Evolutionary conservation across 139 green algal species (phyloP), one percentile per base, ranked within the genome.

Genomic region (Yamagishiella unicocca): DNA sequence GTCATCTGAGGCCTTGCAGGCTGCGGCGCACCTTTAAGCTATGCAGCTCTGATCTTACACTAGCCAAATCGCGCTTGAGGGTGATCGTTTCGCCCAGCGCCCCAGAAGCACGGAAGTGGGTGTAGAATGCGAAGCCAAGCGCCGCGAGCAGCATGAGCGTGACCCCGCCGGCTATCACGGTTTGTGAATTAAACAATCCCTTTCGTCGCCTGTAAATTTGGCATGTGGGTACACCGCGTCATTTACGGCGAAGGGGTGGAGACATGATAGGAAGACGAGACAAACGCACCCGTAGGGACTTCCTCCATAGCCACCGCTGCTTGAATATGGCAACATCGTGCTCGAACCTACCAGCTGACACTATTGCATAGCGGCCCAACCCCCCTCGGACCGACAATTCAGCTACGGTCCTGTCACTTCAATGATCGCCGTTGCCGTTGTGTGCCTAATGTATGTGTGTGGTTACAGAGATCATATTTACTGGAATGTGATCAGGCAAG

Each of bases 261-360:
- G 31, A 27, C 29, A 38, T 66, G 66, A 74, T 74, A 43, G 66
- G 66, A 42, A 21, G n/a, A 66, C 1, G n/a, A n/a, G n/a, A 33
- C 64, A 40, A 19, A 82, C 74, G 74, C 31, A 82, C 74, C 74
- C 74, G 19, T 82, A 82, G 19, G 74, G 25, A 42, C 45, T 50
- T 25, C 71, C 53, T 1, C 76, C 76, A 37, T 83, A 83, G 22
- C 17, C 31, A 21, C 43, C 54, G 17, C 19, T 43, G 54, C 38
- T 83, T 1, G 76, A n/a, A 35, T 83, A 83, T 21, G 76, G 76
- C 76, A 83, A 70, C 76, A 83, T 83, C 19, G 22, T 71, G 31
- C 19, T 40, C 50, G 33, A 78, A 33, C 21, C 67, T 33, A 17
- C 14, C n/a, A 5, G 33, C 37, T 7, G 35, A 46, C 37, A 46